phyloP scores from a whole-genome alignment of 768 basidiomycete species.

The Naganishia vaughanmartiniae region DNA sequence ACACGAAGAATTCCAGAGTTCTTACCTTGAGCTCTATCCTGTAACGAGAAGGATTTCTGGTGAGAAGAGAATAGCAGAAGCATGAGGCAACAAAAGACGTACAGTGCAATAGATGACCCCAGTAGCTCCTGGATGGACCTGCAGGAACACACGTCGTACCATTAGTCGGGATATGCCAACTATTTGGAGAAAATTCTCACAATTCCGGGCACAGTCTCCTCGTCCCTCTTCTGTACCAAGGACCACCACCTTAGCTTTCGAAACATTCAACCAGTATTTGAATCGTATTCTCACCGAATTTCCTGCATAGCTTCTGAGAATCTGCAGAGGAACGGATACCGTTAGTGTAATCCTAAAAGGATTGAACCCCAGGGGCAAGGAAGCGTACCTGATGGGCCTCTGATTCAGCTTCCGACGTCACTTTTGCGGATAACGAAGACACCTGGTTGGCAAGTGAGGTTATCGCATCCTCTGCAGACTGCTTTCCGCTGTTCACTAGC shows the following conservation, averaged over 20 bases:
- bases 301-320: slow-evolving; percentile 34
- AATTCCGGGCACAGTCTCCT: slow-evolving; percentile 9
- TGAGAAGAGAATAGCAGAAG: background rate
- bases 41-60: background rate
- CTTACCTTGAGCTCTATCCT: slow-evolving; percentile 57
- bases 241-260: background rate
- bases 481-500: background rate
- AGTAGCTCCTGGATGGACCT: slow-evolving; percentile 45
- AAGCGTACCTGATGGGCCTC: slow-evolving; percentile 23
- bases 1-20: background rate
- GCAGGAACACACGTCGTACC: slow-evolving; percentile 24
- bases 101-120: slow-evolving; percentile 75
- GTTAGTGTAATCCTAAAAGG: background rate
- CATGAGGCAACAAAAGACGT: background rate
- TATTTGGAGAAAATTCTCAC: background rate
- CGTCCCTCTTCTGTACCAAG: background rate
- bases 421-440: background rate
- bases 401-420: background rate
- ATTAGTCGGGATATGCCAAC: background rate
- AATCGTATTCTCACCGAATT: slow-evolving; percentile 24
- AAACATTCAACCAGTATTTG: background rate
- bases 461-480: slow-evolving; percentile 2
- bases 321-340: slow-evolving; percentile 13
- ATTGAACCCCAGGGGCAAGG: background rate
- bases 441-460: background rate